Percentiles rank a stretch among this genome's conserved stretches.
Evolutionary conservation across 805 yeast genomes (phyloP).

Genomic region (Metschnikowia kofuensis): DNA sequence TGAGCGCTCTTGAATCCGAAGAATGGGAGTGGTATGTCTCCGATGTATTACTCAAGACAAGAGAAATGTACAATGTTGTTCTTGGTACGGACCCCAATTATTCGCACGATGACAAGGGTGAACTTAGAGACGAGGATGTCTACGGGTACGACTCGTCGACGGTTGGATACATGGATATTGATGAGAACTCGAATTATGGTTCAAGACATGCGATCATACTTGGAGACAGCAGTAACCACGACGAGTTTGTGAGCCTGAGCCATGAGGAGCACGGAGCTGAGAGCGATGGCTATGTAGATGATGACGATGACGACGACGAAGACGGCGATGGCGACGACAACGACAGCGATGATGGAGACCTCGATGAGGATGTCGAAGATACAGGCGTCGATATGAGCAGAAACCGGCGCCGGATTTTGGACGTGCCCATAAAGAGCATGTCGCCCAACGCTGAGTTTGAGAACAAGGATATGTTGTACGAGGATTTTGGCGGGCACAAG

Average conservation of each 20-base stretch:
- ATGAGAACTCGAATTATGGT: slow-evolving; percentile 27
- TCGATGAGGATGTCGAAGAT: background rate
- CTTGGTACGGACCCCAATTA: slow-evolving; percentile 42
- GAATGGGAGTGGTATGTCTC: slow-evolving; percentile 51
- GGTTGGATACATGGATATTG: slow-evolving; percentile 39
- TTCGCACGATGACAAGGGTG: slow-evolving; percentile 10
- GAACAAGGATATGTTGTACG: slow-evolving; percentile 21
- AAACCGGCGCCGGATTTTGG: slow-evolving; percentile 15
- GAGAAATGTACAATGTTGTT: slow-evolving; percentile 56
- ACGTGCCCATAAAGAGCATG: slow-evolving; percentile 28
- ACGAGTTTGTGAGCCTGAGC: slow-evolving; percentile 24
- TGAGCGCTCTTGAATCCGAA: slow-evolving; percentile 49
- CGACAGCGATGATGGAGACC: slow-evolving; percentile 10
- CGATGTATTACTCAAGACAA: slow-evolving; percentile 47
- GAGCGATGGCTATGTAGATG: slow-evolving; percentile 9
- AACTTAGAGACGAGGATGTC: slow-evolving; percentile 11
- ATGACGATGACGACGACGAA: slow-evolving; percentile 23
- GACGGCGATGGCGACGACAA: slow-evolving; percentile 17
- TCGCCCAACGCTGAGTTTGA: slow-evolving; percentile 26
- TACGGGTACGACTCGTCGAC: slow-evolving; percentile 33
- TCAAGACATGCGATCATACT: slow-evolving; percentile 26
- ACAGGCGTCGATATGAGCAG: background rate
- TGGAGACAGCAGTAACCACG: slow-evolving; percentile 37
- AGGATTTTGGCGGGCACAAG: slow-evolving; percentile 24
- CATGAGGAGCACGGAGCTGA: slow-evolving; percentile 11